phyloP scores from a whole-genome alignment of 1,284 basidiomycete species.

The Heliocybe sulcata region DNA sequence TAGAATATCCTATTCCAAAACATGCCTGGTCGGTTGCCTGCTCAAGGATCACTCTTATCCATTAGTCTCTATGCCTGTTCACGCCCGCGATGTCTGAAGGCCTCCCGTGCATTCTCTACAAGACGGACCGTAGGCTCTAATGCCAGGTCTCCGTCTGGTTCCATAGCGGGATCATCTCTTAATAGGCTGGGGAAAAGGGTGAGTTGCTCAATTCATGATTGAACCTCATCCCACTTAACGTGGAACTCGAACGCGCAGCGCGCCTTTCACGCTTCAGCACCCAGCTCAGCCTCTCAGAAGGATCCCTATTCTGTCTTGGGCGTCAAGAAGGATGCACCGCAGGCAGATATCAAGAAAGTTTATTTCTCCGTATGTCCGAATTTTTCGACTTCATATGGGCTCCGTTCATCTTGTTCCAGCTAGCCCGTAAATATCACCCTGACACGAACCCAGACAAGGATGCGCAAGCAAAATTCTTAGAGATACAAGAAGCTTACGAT shows the following conservation, averaged over 20 bases:
- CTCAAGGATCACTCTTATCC: slow-evolving; percentile 48
- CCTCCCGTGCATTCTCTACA: neutral
- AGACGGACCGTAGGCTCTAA: neutral
- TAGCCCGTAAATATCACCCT: slow-evolving; percentile 97
- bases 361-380: slow-evolving; percentile 78
- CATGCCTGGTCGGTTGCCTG: slow-evolving; percentile 38
- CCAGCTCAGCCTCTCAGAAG: slow-evolving; percentile 52
- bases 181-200: slow-evolving; percentile 7
- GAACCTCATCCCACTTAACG: neutral
- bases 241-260: slow-evolving; percentile 41
- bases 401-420: slow-evolving; percentile 35
- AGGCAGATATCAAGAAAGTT: slow-evolving; percentile 92
- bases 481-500: slow-evolving; percentile 97
- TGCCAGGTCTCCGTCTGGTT: neutral
- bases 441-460: slow-evolving; percentile 93
- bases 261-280: slow-evolving; percentile 64
- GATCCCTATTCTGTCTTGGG: slow-evolving; percentile 92
- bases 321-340: slow-evolving; percentile 77
- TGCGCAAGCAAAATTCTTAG: slow-evolving; percentile 91
- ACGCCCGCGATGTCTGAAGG: slow-evolving; percentile 16
- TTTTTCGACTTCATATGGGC: neutral
- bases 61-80: slow-evolving; percentile 49
- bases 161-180: neutral
- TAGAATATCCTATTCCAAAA: neutral
- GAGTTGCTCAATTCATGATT: neutral